These are phyloP conservation scores for Nitzschia palea DNA, from an alignment of 108 stramenopile genomes.

Conservation along the genomic window DNA sequence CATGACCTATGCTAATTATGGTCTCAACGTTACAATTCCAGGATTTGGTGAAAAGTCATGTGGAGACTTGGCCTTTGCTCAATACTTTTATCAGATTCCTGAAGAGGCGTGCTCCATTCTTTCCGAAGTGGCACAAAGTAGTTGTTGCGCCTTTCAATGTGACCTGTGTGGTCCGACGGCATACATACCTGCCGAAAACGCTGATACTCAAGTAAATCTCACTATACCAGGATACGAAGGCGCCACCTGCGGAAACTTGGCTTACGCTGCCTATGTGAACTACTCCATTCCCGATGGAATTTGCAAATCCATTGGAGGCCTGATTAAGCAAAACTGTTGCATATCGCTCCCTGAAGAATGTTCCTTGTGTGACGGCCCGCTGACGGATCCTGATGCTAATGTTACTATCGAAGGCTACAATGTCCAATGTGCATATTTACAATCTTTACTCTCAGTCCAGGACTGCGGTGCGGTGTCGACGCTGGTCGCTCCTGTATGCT, in stretches of 20 bases:
- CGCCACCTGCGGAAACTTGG: constrained; percentile 5
- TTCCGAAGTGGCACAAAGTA: not conserved
- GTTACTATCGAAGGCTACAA: constrained; percentile 1
- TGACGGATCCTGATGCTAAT: not conserved
- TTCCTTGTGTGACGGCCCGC: not conserved
- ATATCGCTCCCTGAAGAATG: not conserved
- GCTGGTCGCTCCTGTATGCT: not conserved
- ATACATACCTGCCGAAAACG: not conserved
- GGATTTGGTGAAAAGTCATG: not conserved
- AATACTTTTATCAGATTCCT: not conserved
- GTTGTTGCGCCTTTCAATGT: constrained; percentile 4
- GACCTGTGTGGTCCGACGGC: not conserved
- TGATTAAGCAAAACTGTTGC: not conserved
- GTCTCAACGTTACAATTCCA: not conserved
- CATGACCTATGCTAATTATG: not conserved
- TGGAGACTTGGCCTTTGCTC: not conserved
- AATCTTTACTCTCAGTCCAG: not conserved
- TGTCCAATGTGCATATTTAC: not conserved
- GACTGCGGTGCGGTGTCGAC: not conserved
- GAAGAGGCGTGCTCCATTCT: not conserved
- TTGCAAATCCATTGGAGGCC: not conserved
- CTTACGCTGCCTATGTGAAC: not conserved
- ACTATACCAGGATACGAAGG: not conserved
- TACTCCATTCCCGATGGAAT: not conserved
- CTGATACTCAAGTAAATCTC: not conserved